Percentiles rank a stretch among this genome's conserved stretches.
Conservation (phyloP, 2,329 filamentous ascomycete genomes). For the Beauveria varroae region DNA sequence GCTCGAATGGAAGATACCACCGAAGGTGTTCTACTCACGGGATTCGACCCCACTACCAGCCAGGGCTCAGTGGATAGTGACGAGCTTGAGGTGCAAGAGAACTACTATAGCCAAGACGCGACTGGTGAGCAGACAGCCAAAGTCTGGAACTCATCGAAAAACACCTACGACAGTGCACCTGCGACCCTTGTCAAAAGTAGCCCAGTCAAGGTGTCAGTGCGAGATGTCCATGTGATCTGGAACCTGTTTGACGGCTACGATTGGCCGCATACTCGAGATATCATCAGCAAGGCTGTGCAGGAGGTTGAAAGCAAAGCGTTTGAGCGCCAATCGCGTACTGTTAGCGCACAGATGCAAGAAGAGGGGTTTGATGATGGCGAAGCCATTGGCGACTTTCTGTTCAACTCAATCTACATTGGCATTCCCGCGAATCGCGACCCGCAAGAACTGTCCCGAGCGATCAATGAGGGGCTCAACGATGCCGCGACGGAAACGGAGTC, state of each 20-base stretch:
- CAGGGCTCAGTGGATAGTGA: conserved; percentile 44
- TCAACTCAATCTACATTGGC: conserved; percentile 98
- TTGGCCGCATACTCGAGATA: conserved; percentile 80
- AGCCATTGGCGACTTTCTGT: conserved; percentile 88
- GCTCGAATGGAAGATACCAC: conserved; percentile 28
- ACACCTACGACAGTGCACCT: conserved; percentile 63
- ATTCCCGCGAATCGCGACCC: conserved; percentile 83
- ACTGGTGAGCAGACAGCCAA: conserved; percentile 60
- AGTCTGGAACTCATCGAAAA: conserved; percentile 71
- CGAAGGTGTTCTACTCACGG: conserved; percentile 29
- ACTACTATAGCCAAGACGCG: conserved; percentile 64
- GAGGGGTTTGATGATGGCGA: conserved; percentile 74
- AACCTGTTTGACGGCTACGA: conserved; percentile 97
- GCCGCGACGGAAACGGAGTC: conserved; percentile 83
- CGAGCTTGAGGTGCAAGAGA: conserved; percentile 65
- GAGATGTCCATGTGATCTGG: conserved; percentile 92
- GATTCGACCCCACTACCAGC: conserved; percentile 21
- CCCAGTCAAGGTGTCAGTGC: conserved; percentile 69
- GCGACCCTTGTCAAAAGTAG: conserved; percentile 54
- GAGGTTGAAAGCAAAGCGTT: conserved; percentile 78
- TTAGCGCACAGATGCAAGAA: conserved; percentile 51
- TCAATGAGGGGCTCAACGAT: conserved; percentile 85
- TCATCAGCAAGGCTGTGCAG: conserved; percentile 80
- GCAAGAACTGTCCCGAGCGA: conserved; percentile 69
- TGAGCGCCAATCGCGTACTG: conserved; percentile 57